A percentile compares a stretch with the other conserved stretches of the same genome.
Evolutionary conservation across 139 green algal species (phyloP).

Genomic region (Tetradesmus obliquus): DNA sequence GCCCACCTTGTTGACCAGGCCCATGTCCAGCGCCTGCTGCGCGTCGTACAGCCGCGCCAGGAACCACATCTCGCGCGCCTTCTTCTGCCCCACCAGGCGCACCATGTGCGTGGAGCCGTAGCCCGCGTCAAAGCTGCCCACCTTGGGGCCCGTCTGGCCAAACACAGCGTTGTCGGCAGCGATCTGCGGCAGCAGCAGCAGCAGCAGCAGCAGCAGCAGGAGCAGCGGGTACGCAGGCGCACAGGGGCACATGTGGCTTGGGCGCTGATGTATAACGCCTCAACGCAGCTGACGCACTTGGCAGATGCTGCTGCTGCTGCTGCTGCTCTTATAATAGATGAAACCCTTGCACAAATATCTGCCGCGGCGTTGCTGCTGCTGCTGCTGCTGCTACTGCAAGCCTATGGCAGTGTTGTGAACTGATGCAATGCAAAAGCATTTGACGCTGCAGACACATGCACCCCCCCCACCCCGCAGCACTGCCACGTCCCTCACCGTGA

Average conservation of each 20-base stretch:
- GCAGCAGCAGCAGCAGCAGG: neutral
- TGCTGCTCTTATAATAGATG: neutral
- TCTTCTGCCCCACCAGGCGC: constrained; percentile 94
- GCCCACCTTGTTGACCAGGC: constrained; percentile 93
- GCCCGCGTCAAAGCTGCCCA: constrained; percentile 96
- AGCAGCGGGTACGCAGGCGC: neutral
- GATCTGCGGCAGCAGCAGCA: constrained; percentile 72
- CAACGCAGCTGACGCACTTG: too few relatives aligned
- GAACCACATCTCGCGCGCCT: constrained; percentile 98
- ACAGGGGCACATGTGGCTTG: too few relatives aligned
- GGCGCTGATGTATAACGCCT: too few relatives aligned
- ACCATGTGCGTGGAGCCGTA: constrained; percentile 97
- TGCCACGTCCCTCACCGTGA: constrained; percentile 76
- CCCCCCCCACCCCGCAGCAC: too few relatives aligned
- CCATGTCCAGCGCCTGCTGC: constrained; percentile 91
- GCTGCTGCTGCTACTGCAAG: neutral
- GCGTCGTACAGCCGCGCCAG: constrained; percentile 93
- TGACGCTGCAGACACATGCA: too few relatives aligned
- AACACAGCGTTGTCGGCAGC: constrained; percentile 98
- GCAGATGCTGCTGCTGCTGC: too few relatives aligned
- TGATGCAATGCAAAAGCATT: too few relatives aligned
- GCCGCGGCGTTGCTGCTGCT: neutral
- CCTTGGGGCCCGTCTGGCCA: constrained; percentile 98
- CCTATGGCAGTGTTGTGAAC: neutral
- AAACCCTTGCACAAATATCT: neutral